Evolutionary conservation across 441 rosid species (phyloP).

Genomic region (Pelargonium cotyledonis): DNA sequence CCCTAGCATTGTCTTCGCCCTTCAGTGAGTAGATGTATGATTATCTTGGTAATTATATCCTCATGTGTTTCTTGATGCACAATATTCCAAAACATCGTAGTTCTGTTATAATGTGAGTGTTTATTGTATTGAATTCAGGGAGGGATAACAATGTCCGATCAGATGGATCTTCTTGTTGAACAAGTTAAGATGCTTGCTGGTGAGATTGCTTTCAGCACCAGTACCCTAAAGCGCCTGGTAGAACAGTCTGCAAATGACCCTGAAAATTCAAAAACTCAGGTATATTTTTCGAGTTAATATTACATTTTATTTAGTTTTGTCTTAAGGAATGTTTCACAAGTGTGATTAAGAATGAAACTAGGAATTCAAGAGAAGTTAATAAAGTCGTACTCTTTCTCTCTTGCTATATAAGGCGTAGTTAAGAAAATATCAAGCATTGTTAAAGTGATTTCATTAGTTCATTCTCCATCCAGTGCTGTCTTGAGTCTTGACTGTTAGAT

Average conservation of each 20-base stretch:
- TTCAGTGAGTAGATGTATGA: background rate
- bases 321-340: conserved; percentile 13
- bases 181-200: conserved; percentile 99
- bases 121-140: conserved; percentile 40
- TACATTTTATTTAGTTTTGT: background rate
- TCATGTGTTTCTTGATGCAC: background rate
- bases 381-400: background rate
- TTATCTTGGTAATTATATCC: background rate
- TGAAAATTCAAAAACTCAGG: conserved; percentile 71
- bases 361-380: background rate
- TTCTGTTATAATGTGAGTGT: background rate
- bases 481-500: background rate
- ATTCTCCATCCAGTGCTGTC: background rate
- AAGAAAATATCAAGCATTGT: background rate
- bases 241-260: conserved; percentile 91
- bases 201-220: conserved; percentile 90
- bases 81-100: background rate
- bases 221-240: conserved; percentile 89
- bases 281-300: conserved; percentile 22
- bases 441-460: background rate
- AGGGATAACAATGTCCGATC: conserved; percentile 66
- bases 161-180: conserved; percentile 95
- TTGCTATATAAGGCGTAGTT: background rate
- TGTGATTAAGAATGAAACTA: background rate
- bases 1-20: background rate